Evolutionary conservation across 2,329 filamentous ascomycete genomes (phyloP).

Genomic region (Trichophyton benhamiae): DNA sequence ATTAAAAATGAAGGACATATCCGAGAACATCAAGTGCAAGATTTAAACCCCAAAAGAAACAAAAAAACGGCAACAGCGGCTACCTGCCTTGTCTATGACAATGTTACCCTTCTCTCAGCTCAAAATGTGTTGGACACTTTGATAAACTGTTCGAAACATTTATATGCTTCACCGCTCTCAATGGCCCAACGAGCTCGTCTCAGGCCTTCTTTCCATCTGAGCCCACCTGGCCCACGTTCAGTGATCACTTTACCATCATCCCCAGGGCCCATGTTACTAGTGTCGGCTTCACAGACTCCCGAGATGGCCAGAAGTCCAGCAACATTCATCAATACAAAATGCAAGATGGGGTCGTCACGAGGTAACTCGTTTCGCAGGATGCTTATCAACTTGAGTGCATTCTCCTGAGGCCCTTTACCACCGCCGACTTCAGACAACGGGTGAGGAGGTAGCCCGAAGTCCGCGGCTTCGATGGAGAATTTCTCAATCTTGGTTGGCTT

Average conservation of each 20-base stretch:
- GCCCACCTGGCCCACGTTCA: conserved; percentile 72
- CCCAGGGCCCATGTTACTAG: conserved; percentile 63
- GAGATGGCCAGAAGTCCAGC: conserved; percentile 76
- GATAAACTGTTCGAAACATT: conserved; percentile 71
- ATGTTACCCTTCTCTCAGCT: conserved; percentile 7
- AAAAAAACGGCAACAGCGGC: neutral
- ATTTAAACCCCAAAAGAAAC: neutral
- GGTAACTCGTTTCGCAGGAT: conserved; percentile 63
- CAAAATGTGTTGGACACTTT: conserved; percentile 55
- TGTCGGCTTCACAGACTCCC: conserved; percentile 74
- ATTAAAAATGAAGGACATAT: neutral
- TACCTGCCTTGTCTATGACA: neutral
- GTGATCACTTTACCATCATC: conserved; percentile 70
- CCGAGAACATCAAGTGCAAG: neutral
- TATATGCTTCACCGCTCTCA: conserved; percentile 73
- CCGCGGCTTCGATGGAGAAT: conserved; percentile 66
- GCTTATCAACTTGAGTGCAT: conserved; percentile 68
- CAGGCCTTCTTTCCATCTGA: conserved; percentile 91
- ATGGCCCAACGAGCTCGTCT: conserved; percentile 79
- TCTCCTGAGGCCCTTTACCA: conserved; percentile 74
- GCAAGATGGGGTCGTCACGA: conserved; percentile 68
- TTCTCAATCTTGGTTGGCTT: conserved; percentile 46
- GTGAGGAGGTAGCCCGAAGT: conserved; percentile 72
- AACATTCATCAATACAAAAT: conserved; percentile 91
- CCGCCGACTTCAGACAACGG: conserved; percentile 66